Conservation (phyloP, 305 asterid species). For the Caryopteris hybrid region DNA sequence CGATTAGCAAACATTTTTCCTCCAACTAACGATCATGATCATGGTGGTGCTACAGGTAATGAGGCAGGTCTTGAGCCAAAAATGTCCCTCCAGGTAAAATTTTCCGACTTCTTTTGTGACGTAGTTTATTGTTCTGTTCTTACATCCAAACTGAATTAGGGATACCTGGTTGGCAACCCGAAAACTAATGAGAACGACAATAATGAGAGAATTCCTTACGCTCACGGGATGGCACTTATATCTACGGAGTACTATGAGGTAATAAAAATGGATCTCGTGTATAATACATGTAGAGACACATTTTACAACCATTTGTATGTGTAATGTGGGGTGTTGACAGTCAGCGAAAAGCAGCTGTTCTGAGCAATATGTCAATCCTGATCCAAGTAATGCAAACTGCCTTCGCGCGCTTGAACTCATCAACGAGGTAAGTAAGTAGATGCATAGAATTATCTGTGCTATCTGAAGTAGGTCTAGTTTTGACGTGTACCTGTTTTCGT, state of each 20-base stretch:
- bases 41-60: constrained; percentile 7
- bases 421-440: background rate
- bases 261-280: too few species aligned
- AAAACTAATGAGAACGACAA: background rate
- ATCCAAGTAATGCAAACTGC: constrained; percentile 18
- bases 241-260: constrained; percentile 14
- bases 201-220: constrained; percentile 9
- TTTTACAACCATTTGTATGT: background rate
- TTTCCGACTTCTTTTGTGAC: background rate
- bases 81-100: constrained; percentile 12
- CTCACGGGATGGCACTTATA: constrained; percentile 17
- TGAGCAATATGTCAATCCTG: constrained; percentile 16
- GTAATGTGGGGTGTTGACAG: background rate
- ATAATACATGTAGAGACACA: background rate
- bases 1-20: too few species aligned
- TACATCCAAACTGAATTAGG: background rate
- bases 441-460: background rate
- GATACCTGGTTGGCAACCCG: constrained; percentile 18
- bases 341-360: constrained; percentile 12
- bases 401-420: constrained; percentile 6
- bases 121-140: background rate
- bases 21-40: too few species aligned
- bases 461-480: too few species aligned
- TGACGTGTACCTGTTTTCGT: too few species aligned
- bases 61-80: constrained; percentile 16